Evolutionary conservation across 495 filamentous ascomycete genomes (phyloP).

Genomic region (Penicillium atrosanguineum): DNA sequence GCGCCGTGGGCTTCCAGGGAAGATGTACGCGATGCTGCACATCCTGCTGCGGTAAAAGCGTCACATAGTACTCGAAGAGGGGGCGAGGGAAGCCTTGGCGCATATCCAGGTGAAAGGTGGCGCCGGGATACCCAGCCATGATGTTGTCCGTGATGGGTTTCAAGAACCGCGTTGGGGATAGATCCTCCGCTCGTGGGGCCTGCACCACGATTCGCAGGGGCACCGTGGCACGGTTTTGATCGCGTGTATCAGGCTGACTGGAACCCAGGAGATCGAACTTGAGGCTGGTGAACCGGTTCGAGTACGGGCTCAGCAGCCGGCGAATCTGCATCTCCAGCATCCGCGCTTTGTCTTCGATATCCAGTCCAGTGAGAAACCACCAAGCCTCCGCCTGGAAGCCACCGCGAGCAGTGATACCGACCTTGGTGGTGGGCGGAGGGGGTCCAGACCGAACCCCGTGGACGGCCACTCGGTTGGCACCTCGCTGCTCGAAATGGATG

Average conservation of each 20-base stretch:
- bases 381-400: conserved; percentile 48
- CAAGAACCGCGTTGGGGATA: conserved; percentile 31
- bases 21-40: conserved; percentile 39
- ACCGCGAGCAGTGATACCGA: conserved; percentile 49
- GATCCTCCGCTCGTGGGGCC: conserved; percentile 32
- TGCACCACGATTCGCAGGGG: conserved; percentile 40
- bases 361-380: conserved; percentile 43
- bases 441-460: conserved; percentile 28
- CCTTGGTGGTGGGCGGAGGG: conserved; percentile 56
- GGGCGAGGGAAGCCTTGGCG: conserved; percentile 38
- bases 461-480: conserved; percentile 32
- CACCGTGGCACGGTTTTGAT: conserved; percentile 40
- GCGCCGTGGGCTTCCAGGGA: conserved; percentile 33
- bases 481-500: conserved; percentile 46
- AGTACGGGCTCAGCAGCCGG: conserved; percentile 16
- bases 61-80: conserved; percentile 44
- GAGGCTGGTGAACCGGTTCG: conserved; percentile 25
- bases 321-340: conserved; percentile 40
- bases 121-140: conserved; percentile 44
- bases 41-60: conserved; percentile 36
- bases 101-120: conserved; percentile 40
- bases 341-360: conserved; percentile 44
- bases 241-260: conserved; percentile 21
- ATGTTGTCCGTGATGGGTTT: conserved; percentile 40
- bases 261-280: conserved; percentile 37